phyloP scores from a whole-genome alignment of 2,329 filamentous ascomycete genomes.

The Microcera coccophila region DNA sequence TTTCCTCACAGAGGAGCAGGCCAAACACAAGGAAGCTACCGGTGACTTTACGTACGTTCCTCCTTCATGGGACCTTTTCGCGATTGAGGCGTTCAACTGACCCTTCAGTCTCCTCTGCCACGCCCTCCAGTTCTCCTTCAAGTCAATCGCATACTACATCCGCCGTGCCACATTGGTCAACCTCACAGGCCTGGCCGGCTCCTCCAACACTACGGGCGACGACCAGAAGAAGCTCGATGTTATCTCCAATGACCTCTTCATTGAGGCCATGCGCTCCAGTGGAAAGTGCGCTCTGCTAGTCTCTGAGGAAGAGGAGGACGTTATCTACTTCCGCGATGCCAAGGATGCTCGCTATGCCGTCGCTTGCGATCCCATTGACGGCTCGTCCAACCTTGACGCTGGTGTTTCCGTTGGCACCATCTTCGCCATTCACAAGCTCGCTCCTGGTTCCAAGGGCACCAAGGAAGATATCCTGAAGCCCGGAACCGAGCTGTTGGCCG shows the following conservation, averaged over 20 bases:
- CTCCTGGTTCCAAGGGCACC: slow-evolving; percentile 67
- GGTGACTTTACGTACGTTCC: slow-evolving; percentile 90
- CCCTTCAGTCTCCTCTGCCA: slow-evolving; percentile 81
- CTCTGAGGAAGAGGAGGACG: slow-evolving; percentile 95
- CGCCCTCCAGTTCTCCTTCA: slow-evolving; percentile 98
- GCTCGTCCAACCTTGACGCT: slow-evolving; percentile 94
- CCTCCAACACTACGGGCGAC: slow-evolving; percentile 91
- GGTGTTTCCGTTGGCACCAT: slow-evolving; percentile 98
- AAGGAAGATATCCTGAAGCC: slow-evolving; percentile 85
- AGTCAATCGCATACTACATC: slow-evolving; percentile 99
- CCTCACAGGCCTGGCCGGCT: slow-evolving; percentile 89
- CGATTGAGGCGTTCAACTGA: too few relatives aligned
- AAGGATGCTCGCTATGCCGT: slow-evolving; percentile 84
- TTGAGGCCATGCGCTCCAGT: slow-evolving; percentile 88
- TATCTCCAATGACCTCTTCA: slow-evolving; percentile 97
- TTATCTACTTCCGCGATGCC: slow-evolving; percentile 79
- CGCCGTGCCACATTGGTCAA: slow-evolving; percentile 92
- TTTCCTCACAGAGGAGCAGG: slow-evolving; percentile 93
- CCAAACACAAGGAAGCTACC: slow-evolving; percentile 88
- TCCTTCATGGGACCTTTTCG: slow-evolving; percentile 6
- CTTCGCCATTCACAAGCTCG: slow-evolving; percentile 88
- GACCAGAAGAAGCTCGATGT: slow-evolving; percentile 99
- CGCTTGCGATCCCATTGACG: slow-evolving; percentile 96
- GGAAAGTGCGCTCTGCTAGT: slow-evolving; percentile 88
- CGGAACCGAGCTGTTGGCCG: slow-evolving; percentile 85